Evolutionary conservation across 306 rosid genomes (phyloP).

Genomic region (Begonia fuchsioides): DNA sequence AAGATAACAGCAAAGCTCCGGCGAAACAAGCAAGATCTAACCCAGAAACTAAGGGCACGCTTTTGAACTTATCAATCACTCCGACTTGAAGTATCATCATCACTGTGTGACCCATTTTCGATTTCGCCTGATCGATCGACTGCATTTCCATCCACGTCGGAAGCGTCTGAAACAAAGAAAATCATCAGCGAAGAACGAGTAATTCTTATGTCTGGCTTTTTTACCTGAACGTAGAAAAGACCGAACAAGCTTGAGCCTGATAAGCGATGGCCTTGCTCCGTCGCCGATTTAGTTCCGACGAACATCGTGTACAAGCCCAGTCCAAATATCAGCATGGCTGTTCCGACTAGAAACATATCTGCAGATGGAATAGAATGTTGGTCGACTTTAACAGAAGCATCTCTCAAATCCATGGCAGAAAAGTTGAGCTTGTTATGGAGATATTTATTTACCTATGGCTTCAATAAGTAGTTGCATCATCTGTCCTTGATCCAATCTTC

Average conservation of each 20-base stretch:
- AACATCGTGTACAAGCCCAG: conserved; percentile 34
- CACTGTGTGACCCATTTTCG: conserved; percentile 41
- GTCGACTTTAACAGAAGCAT: neutral
- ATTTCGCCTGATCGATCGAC: conserved; percentile 30
- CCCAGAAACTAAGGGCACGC: conserved; percentile 23
- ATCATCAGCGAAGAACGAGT: too few relatives aligned
- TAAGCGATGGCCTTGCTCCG: conserved; percentile 9
- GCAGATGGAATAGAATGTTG: conserved; percentile 2
- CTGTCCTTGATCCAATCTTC: conserved; percentile 22
- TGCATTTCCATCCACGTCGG: conserved; percentile 32
- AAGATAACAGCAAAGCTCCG: conserved; percentile 29
- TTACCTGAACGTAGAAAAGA: conserved; percentile 34
- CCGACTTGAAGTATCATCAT: conserved; percentile 46
- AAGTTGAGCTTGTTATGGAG: neutral
- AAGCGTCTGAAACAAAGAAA: conserved; percentile 12
- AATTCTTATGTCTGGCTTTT: too few relatives aligned
- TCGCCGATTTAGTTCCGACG: conserved; percentile 17
- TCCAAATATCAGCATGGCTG: conserved; percentile 31
- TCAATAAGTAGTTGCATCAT: conserved; percentile 30
- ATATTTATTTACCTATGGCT: conserved; percentile 25
- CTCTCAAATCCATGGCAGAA: neutral
- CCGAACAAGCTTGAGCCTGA: conserved; percentile 29
- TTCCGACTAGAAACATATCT: conserved; percentile 47
- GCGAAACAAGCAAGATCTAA: conserved; percentile 39
- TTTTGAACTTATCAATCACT: conserved; percentile 34